A percentile compares a stretch with the other conserved stretches of the same genome.
Evolutionary conservation across 805 yeast species (phyloP).

Genomic region (Monosporozyma siamensis): DNA sequence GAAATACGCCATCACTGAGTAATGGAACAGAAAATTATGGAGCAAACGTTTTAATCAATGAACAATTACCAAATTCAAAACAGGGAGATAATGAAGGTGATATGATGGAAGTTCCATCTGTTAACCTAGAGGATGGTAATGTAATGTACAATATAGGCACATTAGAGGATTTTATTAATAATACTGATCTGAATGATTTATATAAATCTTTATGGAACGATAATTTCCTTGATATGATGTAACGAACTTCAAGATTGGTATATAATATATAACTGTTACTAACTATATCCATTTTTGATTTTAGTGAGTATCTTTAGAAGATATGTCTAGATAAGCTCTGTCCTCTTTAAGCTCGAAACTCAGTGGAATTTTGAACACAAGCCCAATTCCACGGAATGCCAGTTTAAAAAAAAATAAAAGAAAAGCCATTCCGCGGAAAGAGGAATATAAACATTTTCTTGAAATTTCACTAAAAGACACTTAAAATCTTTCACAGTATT

Average conservation of each 20-base stretch:
- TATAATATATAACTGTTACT: no score
- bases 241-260: no score
- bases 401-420: background rate
- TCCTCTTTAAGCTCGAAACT: no score
- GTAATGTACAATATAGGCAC: background rate
- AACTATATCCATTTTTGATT: no score
- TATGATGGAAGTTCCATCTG: background rate
- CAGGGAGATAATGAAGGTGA: background rate
- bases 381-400: background rate
- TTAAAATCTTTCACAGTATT: no score
- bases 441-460: background rate
- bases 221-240: background rate
- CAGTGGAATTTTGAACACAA: no score
- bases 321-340: no score
- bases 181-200: conserved; percentile 21
- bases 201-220: conserved; percentile 24
- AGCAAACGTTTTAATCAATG: background rate
- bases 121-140: background rate
- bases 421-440: background rate
- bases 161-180: conserved; percentile 22
- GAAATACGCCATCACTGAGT: background rate
- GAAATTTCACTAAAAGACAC: background rate
- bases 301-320: no score
- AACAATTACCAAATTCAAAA: background rate
- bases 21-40: no score